These are phyloP conservation scores for Trametes sanguinea DNA, from an alignment of 768 basidiomycete species.

Conservation along the genomic window DNA sequence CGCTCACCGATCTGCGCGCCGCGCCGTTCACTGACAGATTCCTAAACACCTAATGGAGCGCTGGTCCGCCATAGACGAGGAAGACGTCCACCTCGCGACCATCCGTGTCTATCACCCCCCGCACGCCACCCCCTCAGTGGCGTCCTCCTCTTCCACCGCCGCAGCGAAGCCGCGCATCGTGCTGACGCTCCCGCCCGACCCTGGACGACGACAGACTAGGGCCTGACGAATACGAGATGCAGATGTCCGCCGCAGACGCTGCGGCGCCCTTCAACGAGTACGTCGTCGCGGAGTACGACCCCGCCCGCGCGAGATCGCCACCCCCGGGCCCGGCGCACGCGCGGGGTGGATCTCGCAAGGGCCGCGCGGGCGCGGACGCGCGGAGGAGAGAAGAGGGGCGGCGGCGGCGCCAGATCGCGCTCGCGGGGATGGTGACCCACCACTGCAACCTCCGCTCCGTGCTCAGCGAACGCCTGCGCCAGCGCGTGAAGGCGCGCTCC, in stretches of 20 bases:
- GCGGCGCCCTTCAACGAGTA: slow-evolving; percentile 61
- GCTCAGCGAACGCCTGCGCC: slow-evolving; percentile 65
- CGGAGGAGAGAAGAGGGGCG: slow-evolving; percentile 48
- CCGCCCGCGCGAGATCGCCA: background rate
- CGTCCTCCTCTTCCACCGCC: slow-evolving; percentile 27
- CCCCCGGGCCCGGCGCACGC: background rate
- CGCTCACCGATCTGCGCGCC: background rate
- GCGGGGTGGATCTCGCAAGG: background rate
- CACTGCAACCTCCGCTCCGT: slow-evolving; percentile 69
- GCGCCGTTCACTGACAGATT: slow-evolving; percentile 47
- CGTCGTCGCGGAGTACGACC: slow-evolving; percentile 72
- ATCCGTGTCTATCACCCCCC: slow-evolving; percentile 68
- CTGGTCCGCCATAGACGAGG: slow-evolving; percentile 70
- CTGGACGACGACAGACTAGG: slow-evolving; percentile 42
- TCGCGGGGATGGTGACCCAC: slow-evolving; percentile 74
- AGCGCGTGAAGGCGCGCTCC: slow-evolving; percentile 69
- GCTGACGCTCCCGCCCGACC: slow-evolving; percentile 61
- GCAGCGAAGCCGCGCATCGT: slow-evolving; percentile 57
- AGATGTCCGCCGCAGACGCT: slow-evolving; percentile 76
- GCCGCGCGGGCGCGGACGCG: background rate
- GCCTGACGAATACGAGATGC: slow-evolving; percentile 73
- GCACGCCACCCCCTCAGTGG: slow-evolving; percentile 12
- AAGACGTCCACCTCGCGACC: slow-evolving; percentile 76
- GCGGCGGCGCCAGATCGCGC: slow-evolving; percentile 65
- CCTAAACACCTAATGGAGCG: slow-evolving; percentile 82